phyloP scores from a whole-genome alignment of 768 basidiomycete genomes.

The Tephrocybe sp. region DNA sequence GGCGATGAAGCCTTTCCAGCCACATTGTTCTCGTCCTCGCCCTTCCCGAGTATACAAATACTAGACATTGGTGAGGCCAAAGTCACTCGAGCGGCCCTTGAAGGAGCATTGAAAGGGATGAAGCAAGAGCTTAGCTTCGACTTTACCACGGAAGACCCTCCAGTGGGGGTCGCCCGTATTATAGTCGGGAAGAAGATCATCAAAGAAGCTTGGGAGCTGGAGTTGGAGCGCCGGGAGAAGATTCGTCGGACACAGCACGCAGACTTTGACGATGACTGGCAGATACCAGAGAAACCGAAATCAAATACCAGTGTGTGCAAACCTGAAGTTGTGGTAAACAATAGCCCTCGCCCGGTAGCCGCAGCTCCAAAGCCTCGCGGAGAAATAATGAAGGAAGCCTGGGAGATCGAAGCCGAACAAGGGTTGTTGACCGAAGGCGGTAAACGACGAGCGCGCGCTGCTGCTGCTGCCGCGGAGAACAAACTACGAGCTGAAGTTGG shows the following conservation, averaged over 20 bases:
- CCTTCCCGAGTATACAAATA: constrained; percentile 53
- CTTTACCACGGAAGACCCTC: constrained; percentile 51
- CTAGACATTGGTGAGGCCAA: constrained; percentile 71
- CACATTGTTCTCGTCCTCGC: constrained; percentile 31
- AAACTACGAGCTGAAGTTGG: constrained; percentile 20
- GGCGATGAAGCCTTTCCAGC: constrained; percentile 59
- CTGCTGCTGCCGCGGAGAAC: constrained; percentile 33
- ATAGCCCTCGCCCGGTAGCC: background rate
- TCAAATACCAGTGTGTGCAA: background rate
- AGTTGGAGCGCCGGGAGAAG: constrained; percentile 57
- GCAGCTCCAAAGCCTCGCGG: constrained; percentile 17
- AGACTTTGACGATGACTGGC: constrained; percentile 31
- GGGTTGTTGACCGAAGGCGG: constrained; percentile 76
- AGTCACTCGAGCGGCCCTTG: constrained; percentile 46
- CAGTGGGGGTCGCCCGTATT: constrained; percentile 51
- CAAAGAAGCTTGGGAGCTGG: constrained; percentile 80
- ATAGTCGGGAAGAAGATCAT: constrained; percentile 69
- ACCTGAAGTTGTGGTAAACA: background rate
- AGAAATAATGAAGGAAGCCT: constrained; percentile 61
- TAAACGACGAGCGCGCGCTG: constrained; percentile 60
- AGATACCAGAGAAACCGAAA: constrained; percentile 11
- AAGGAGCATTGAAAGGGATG: constrained; percentile 44
- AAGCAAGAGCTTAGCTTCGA: constrained; percentile 56
- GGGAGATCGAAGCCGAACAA: constrained; percentile 80
- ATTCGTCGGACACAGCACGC: constrained; percentile 34